Evolutionary conservation across 306 rosid species (phyloP).

Genomic region (Citrullus amarus): DNA sequence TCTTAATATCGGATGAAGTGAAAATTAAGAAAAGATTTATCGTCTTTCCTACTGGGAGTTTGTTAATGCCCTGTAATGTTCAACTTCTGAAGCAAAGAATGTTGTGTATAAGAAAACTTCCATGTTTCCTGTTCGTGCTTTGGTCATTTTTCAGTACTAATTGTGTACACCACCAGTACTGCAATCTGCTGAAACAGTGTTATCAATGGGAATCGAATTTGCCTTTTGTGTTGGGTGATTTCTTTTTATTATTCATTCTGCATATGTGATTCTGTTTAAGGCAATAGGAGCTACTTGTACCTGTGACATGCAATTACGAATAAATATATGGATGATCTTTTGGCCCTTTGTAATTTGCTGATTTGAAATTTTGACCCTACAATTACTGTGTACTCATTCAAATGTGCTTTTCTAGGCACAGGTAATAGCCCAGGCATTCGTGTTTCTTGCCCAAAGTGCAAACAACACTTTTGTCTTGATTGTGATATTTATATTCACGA

Average conservation of each 20-base stretch:
- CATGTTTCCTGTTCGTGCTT: not conserved
- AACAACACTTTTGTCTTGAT: slow-evolving; percentile 78
- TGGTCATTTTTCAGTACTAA: not conserved
- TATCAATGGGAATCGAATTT: not conserved
- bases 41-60: not conserved
- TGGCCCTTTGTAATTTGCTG: not conserved
- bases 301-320: not conserved
- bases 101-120: not conserved
- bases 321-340: not conserved
- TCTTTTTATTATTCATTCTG: not conserved
- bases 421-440: slow-evolving; percentile 62
- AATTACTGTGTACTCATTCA: not conserved
- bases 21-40: not conserved
- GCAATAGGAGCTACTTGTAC: not conserved
- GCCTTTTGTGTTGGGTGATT: not conserved
- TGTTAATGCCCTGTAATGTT: not conserved
- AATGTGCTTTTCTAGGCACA: slow-evolving; percentile 23
- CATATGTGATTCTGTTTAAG: not conserved
- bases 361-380: not conserved
- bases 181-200: not conserved
- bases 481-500: slow-evolving; percentile 87
- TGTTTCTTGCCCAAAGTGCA: slow-evolving; percentile 79
- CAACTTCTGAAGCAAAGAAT: not conserved
- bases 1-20: not conserved
- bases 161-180: not conserved